A percentile compares a stretch with the other conserved stretches of the same genome.
phyloP scores from a whole-genome alignment of 2,329 filamentous ascomycete species.

The Neocatenulostroma microsporum region DNA sequence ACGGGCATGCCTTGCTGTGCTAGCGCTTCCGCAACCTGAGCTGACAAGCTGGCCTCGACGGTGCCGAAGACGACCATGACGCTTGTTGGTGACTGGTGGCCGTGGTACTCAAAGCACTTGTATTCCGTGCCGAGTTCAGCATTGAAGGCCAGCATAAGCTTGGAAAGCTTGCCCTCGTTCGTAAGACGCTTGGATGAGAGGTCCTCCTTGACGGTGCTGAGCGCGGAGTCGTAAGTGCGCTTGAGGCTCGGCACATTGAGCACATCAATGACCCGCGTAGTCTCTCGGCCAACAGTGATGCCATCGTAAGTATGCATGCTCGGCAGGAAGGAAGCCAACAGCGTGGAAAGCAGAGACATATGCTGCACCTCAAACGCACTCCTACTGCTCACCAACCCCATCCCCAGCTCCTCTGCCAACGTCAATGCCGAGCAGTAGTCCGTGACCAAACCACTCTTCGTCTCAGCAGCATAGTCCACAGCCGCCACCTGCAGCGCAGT shows the following conservation, averaged over 20 bases:
- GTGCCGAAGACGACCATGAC: constrained; percentile 92
- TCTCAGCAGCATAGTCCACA: constrained; percentile 65
- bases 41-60: constrained; percentile 76
- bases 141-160: constrained; percentile 69
- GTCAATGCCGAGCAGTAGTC: constrained; percentile 78
- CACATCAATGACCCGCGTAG: constrained; percentile 72
- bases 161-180: constrained; percentile 62
- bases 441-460: constrained; percentile 64
- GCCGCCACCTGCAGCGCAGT: constrained; percentile 90
- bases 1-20: constrained; percentile 66
- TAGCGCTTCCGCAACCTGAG: constrained; percentile 68
- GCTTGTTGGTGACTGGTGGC: constrained; percentile 68
- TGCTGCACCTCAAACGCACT: constrained; percentile 91
- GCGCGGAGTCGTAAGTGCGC: constrained; percentile 59
- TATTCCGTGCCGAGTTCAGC: constrained; percentile 90
- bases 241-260: constrained; percentile 63
- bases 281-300: constrained; percentile 73
- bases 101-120: constrained; percentile 86
- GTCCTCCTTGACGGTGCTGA: constrained; percentile 51
- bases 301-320: constrained; percentile 85
- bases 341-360: constrained; percentile 81
- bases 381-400: constrained; percentile 75
- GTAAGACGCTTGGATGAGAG: constrained; percentile 52
- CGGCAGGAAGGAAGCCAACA: constrained; percentile 70
- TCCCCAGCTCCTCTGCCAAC: constrained; percentile 79